Evolutionary conservation across 176 grass and related monocot species (phyloP), one percentile per base, ranked within the genome.

Genomic region (Cymbopogon citratus): DNA sequence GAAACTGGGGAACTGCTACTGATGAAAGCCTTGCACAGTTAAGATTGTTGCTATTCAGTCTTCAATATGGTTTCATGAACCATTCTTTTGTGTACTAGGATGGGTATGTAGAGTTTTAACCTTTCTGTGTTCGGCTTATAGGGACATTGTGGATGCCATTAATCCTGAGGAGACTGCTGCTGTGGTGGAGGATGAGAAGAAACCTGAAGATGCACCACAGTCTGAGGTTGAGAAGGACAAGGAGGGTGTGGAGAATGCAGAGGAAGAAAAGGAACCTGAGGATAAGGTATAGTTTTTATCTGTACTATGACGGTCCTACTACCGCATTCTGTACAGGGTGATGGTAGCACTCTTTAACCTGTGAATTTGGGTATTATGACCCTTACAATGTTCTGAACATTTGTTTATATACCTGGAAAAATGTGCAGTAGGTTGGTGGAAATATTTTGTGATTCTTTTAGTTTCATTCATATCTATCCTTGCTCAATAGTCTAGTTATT

Each of bases 1-100:
- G 89, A 27, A 98, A 98, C 49, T 98, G 95, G 95, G 95, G 95
- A 69, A 86, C 78, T 13, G 43, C 39, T 2, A 77, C 88, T 25
- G 92, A 94, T 52, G 95, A 92, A 69, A 70, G 41, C 1, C 46
- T 90, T 70, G 63, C 59, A 27, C 92, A 94, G 89, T 94, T 89
- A 90, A 79, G 67, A 87, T 82, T 28, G 27, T 54, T 21, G n/a
- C n/a, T n/a, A n/a, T 54, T 21, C 7, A 54, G 51, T 54, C 51
- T 54, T n/a, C 7, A 3, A 9, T 54, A n/a, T 54, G 51, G 51
- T 54, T n/a, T 54, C 0, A n/a, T 54, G 51, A 9, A 54, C 51
- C 51, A 54, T 5, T n/a, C 5, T 16, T 52, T n/a, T n/a, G n/a
- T 3, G 51, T n/a, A 54, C 19, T n/a, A 54, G 2, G 7, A n/a